phyloP scores from a whole-genome alignment of 495 filamentous ascomycete species.

The Penicillium odoratum region DNA sequence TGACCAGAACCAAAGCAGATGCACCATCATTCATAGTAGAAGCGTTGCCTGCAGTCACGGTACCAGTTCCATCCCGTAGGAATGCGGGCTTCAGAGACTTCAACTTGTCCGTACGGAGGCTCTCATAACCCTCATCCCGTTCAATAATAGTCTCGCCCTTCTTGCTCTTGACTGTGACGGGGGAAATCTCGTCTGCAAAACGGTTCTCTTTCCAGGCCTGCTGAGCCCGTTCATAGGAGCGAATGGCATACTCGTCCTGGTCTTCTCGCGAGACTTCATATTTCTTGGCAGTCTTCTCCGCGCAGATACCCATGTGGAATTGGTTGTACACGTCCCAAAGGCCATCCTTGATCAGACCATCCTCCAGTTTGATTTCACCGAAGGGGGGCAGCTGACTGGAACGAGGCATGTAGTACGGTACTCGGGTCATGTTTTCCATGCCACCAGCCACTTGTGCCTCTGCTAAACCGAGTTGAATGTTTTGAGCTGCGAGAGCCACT shows the following conservation, averaged over 20 bases:
- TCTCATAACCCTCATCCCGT: constrained; percentile 85
- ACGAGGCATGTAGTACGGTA: constrained; percentile 87
- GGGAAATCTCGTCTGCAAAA: constrained; percentile 84
- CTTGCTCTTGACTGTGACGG: constrained; percentile 78
- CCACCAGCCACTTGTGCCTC: constrained; percentile 90
- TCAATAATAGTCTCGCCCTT: constrained; percentile 79
- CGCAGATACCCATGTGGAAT: constrained; percentile 97
- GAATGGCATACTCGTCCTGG: constrained; percentile 89
- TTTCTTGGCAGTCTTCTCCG: constrained; percentile 93
- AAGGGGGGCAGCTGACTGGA: constrained; percentile 75
- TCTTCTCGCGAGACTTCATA: constrained; percentile 73
- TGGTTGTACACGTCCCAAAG: constrained; percentile 96
- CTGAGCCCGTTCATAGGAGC: constrained; percentile 83
- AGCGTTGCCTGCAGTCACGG: constrained; percentile 91
- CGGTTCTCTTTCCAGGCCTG: constrained; percentile 77
- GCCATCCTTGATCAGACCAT: constrained; percentile 93
- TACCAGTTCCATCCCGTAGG: constrained; percentile 76
- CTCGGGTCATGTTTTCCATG: constrained; percentile 95
- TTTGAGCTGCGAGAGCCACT: constrained; percentile 84
- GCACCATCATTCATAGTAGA: constrained; percentile 94
- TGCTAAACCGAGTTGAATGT: constrained; percentile 85
- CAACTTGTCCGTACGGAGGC: constrained; percentile 81
- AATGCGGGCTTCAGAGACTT: constrained; percentile 89
- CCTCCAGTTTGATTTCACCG: constrained; percentile 81
- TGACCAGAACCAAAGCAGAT: constrained; percentile 83